Evolutionary conservation across 352 stramenopile genomes (phyloP).

Genomic region (Blastocystis sp.): DNA sequence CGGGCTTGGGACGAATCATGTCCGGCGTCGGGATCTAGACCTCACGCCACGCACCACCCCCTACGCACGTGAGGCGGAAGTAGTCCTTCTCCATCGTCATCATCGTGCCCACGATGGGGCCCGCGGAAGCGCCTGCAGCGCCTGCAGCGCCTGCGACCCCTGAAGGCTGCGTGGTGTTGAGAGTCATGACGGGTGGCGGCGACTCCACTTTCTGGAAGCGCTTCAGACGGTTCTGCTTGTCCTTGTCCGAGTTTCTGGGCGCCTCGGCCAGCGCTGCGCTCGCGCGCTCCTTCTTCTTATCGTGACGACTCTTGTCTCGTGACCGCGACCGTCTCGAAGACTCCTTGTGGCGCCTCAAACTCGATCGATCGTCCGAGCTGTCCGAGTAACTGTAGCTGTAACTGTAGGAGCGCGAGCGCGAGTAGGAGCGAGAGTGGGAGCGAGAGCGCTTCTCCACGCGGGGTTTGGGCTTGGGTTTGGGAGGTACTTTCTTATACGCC

Average conservation of each 20-base stretch:
- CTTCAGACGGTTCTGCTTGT: conserved; percentile 19
- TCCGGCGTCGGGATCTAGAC: conserved; percentile 43
- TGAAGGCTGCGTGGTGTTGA: too few relatives aligned
- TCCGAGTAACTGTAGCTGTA: not conserved
- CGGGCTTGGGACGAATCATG: conserved; percentile 57
- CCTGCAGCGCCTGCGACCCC: not conserved
- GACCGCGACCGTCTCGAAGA: too few relatives aligned
- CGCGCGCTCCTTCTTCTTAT: not conserved
- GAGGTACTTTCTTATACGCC: not conserved
- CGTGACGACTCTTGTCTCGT: too few relatives aligned
- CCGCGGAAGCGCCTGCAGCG: not conserved
- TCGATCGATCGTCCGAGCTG: too few relatives aligned
- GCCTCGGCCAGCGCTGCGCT: not conserved
- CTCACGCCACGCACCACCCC: not conserved
- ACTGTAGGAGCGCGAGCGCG: not conserved
- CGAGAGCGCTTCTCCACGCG: conserved; percentile 29
- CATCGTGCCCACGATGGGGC: conserved; percentile 48
- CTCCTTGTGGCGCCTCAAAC: too few relatives aligned
- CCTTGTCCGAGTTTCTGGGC: not conserved
- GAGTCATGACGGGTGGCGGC: too few relatives aligned
- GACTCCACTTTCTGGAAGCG: not conserved
- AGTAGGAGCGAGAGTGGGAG: conserved; percentile 29
- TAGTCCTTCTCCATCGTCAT: conserved; percentile 73
- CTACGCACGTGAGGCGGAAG: conserved; percentile 52
- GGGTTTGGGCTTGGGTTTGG: not conserved